These are phyloP conservation scores for Candida fluviatilis DNA, from an alignment of 805 yeast genomes.

Conservation along the genomic window DNA sequence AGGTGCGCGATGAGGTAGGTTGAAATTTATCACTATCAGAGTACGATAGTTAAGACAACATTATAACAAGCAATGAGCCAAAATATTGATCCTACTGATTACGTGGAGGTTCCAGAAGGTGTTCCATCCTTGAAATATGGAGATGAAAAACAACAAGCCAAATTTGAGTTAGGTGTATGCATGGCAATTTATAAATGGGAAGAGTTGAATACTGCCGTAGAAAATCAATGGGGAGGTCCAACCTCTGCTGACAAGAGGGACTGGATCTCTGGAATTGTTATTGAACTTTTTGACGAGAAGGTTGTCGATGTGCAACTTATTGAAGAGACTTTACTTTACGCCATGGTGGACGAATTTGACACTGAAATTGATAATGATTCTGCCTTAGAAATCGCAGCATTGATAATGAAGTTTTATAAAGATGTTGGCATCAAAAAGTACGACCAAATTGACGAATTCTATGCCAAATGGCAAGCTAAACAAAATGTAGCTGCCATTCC, in stretches of 20 bases:
- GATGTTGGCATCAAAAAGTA: conserved; percentile 56
- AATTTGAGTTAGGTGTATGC: conserved; percentile 89
- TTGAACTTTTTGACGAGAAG: conserved; percentile 68
- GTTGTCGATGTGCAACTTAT: conserved; percentile 73
- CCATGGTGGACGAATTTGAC: conserved; percentile 95
- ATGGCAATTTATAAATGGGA: conserved; percentile 93
- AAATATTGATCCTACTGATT: conserved; percentile 44
- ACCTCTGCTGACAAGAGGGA: conserved; percentile 88
- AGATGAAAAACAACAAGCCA: conserved; percentile 69
- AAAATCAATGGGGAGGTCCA: conserved; percentile 93
- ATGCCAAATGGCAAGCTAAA: conserved; percentile 53
- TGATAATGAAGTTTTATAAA: conserved; percentile 60
- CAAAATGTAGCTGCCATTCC: conserved; percentile 27
- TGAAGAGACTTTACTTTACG: conserved; percentile 80
- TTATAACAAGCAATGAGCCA: conserved; percentile 14
- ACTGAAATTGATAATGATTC: conserved; percentile 85
- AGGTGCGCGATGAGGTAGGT: conserved; percentile 3
- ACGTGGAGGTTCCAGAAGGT: conserved; percentile 49
- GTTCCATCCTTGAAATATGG: conserved; percentile 34
- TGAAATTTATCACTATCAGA: neutral
- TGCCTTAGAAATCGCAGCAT: conserved; percentile 67
- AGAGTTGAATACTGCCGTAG: conserved; percentile 82
- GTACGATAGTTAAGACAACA: neutral
- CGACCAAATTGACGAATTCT: conserved; percentile 53
- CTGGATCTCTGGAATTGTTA: conserved; percentile 82